A percentile compares a stretch with the other conserved stretches of the same genome.
These are phyloP conservation scores for Podaxis sp. DNA, from an alignment of 768 basidiomycete species.

Conservation along the genomic window DNA sequence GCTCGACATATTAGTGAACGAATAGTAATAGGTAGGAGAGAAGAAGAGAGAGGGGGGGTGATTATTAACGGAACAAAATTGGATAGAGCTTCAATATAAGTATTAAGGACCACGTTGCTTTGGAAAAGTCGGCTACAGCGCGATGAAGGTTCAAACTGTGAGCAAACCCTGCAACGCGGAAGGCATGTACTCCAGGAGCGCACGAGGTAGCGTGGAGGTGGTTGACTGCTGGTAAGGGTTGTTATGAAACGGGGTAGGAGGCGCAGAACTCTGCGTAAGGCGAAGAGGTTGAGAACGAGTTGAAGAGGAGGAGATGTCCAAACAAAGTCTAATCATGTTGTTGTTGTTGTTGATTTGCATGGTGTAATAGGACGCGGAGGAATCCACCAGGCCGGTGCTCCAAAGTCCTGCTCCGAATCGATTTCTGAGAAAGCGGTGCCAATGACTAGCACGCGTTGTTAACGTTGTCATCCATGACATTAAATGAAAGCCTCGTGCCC, in stretches of 20 bases:
- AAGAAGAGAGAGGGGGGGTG: constrained; percentile 34
- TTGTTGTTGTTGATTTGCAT: constrained; percentile 26
- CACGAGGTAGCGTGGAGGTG: constrained; percentile 47
- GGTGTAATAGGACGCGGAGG: constrained; percentile 15
- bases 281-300: constrained; percentile 6
- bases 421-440: constrained; percentile 22
- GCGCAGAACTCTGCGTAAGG: constrained; percentile 15
- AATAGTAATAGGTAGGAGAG: constrained; percentile 53
- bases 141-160: constrained; percentile 36
- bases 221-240: constrained; percentile 25
- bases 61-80: constrained; percentile 50
- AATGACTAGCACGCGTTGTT: constrained; percentile 31
- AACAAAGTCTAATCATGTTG: constrained; percentile 32
- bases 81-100: constrained; percentile 37
- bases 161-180: constrained; percentile 34
- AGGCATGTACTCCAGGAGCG: constrained; percentile 38
- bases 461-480: constrained; percentile 28
- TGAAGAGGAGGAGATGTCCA: constrained; percentile 21
- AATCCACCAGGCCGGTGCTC: constrained; percentile 6
- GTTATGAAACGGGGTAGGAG: constrained; percentile 28
- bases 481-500: constrained; percentile 37
- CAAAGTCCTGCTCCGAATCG: constrained; percentile 16
- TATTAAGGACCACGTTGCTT: constrained; percentile 21
- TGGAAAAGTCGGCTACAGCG: constrained; percentile 14
- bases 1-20: constrained; percentile 61